These are phyloP conservation scores for Hortiboletus flavorubellus DNA, from an alignment of 768 basidiomycete species.

Conservation along the genomic window DNA sequence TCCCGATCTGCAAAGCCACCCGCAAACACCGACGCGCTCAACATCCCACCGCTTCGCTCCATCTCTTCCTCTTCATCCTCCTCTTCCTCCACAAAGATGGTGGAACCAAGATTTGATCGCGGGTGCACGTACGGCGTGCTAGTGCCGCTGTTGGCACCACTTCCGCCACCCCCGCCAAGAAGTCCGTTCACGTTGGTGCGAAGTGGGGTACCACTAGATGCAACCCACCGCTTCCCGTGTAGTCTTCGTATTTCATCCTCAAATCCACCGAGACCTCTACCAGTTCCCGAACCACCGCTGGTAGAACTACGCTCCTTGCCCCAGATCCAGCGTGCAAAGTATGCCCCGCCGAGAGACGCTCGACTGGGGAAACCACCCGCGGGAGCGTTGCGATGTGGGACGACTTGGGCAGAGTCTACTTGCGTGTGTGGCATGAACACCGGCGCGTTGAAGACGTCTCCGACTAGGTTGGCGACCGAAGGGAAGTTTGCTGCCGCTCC, in stretches of 20 bases:
- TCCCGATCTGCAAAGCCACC: conserved; percentile 42
- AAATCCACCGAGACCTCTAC: conserved; percentile 52
- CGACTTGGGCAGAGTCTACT: conserved; percentile 70
- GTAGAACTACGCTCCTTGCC: conserved; percentile 50
- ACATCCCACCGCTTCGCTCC: conserved; percentile 37
- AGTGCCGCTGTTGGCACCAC: conserved; percentile 59
- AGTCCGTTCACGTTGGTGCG: conserved; percentile 58
- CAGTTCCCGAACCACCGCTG: conserved; percentile 29
- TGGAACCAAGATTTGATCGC: conserved; percentile 49
- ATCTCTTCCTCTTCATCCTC: conserved; percentile 69
- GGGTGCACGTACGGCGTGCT: conserved; percentile 64
- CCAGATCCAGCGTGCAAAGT: conserved; percentile 86
- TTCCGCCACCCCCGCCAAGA: conserved; percentile 34
- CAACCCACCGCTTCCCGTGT: conserved; percentile 71
- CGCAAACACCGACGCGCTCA: conserved; percentile 31
- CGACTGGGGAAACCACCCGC: conserved; percentile 65
- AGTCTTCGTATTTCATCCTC: conserved; percentile 78
- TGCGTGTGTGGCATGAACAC: conserved; percentile 74
- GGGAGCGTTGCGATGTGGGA: conserved; percentile 70
- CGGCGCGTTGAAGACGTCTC: conserved; percentile 80
- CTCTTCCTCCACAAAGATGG: conserved; percentile 66
- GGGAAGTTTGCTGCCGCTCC: conserved; percentile 87
- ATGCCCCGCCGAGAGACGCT: conserved; percentile 70
- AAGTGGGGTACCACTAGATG: conserved; percentile 53
- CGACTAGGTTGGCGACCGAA: conserved; percentile 71